phyloP scores from a whole-genome alignment of 768 basidiomycete genomes.

The Scleroderma citrinum region DNA sequence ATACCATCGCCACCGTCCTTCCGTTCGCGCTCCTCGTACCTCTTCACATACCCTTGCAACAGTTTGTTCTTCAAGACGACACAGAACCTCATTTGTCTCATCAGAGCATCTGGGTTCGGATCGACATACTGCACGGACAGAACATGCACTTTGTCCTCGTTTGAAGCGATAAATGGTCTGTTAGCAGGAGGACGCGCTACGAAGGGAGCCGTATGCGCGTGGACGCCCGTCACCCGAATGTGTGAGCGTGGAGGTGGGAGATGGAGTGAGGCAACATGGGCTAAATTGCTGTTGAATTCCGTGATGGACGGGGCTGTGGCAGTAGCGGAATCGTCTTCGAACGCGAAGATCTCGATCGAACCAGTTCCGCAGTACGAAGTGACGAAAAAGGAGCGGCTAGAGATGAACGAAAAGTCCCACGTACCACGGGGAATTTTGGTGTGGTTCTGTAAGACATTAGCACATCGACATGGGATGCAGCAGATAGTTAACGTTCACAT shows the following conservation, averaged over 20 bases:
- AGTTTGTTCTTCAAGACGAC: slow-evolving; percentile 30
- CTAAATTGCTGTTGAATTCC: slow-evolving; percentile 2
- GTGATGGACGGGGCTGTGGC: background rate
- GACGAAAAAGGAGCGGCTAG: slow-evolving; percentile 37
- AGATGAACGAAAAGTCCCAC: slow-evolving; percentile 45
- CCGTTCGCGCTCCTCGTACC: background rate
- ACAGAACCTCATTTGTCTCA: slow-evolving; percentile 13
- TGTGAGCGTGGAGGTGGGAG: slow-evolving; percentile 9
- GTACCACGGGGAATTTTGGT: slow-evolving; percentile 20
- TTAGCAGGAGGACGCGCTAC: slow-evolving; percentile 17
- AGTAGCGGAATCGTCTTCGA: slow-evolving; percentile 16
- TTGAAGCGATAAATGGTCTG: slow-evolving; percentile 23
- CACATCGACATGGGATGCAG: background rate
- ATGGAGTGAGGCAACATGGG: slow-evolving; percentile 14
- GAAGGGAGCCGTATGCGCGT: slow-evolving; percentile 32
- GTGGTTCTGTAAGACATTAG: background rate
- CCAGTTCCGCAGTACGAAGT: slow-evolving; percentile 32
- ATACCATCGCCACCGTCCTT: background rate
- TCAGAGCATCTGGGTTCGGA: background rate
- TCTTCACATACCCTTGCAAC: slow-evolving; percentile 17
- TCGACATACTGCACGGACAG: slow-evolving; percentile 20
- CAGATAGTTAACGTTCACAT: background rate
- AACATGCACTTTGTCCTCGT: slow-evolving; percentile 18
- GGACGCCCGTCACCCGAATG: slow-evolving; percentile 12
- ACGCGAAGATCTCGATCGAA: slow-evolving; percentile 38